Conservation (phyloP, 208 protist genomes). For the Zelonia costaricensis region DNA sequence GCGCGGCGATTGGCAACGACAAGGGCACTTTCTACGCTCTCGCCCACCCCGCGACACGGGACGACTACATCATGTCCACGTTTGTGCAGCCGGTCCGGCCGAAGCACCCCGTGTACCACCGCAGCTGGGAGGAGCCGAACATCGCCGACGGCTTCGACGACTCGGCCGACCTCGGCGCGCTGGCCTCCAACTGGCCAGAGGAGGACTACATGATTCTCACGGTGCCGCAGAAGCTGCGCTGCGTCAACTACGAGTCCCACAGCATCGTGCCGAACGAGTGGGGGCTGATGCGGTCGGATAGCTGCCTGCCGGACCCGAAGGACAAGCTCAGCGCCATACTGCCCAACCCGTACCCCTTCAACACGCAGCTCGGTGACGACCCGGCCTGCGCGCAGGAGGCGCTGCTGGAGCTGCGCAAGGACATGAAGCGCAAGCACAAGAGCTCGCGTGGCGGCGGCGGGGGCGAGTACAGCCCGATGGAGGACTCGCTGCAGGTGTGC, state of each 20-base stretch:
- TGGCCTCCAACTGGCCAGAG: constrained; percentile 87
- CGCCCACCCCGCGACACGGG: constrained; percentile 66
- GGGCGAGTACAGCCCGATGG: constrained; percentile 76
- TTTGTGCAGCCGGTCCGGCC: constrained; percentile 64
- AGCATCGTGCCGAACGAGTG: constrained; percentile 66
- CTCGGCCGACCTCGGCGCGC: constrained; percentile 26
- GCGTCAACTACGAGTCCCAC: constrained; percentile 56
- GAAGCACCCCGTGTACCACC: constrained; percentile 56
- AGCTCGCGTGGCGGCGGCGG: constrained; percentile 39
- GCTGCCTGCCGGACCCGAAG: constrained; percentile 82
- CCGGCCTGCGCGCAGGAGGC: constrained; percentile 67
- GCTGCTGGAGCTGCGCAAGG: constrained; percentile 79
- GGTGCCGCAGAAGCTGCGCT: constrained; percentile 76
- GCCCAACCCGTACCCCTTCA: constrained; percentile 89
- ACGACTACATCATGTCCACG: constrained; percentile 83
- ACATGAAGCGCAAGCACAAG: constrained; percentile 73
- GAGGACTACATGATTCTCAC: constrained; percentile 90
- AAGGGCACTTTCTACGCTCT: constrained; percentile 81
- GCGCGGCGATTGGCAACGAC: constrained; percentile 87
- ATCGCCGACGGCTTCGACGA: constrained; percentile 79
- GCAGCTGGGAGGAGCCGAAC: constrained; percentile 71
- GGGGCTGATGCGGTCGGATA: constrained; percentile 75
- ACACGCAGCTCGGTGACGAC: constrained; percentile 79
- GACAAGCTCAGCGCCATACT: constrained; percentile 78
- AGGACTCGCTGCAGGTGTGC: constrained; percentile 81